Conservation (phyloP, 2,329 filamentous ascomycete genomes). For the Nectriaceae sp. region DNA sequence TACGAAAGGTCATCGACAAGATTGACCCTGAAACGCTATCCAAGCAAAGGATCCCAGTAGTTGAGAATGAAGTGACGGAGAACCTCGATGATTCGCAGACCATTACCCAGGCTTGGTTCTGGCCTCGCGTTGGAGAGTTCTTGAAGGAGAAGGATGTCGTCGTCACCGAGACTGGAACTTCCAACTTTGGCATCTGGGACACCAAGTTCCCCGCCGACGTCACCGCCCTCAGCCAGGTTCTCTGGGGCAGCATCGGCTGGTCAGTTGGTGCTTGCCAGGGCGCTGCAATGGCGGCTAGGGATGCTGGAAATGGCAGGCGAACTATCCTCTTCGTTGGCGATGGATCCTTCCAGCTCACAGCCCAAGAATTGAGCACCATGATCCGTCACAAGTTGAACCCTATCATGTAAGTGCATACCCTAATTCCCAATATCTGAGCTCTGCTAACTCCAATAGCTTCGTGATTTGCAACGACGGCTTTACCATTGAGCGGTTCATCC, state of each 20-base stretch:
- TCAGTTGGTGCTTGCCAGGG: slow-evolving; percentile 60
- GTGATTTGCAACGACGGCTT: slow-evolving; percentile 87
- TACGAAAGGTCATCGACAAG: slow-evolving; percentile 67
- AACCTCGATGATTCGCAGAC: slow-evolving; percentile 40
- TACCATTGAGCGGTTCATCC: slow-evolving; percentile 87
- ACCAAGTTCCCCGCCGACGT: slow-evolving; percentile 77
- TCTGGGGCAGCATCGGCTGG: slow-evolving; percentile 70
- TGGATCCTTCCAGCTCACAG: slow-evolving; percentile 82
- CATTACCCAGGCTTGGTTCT: slow-evolving; percentile 75
- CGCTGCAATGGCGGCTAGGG: slow-evolving; percentile 74
- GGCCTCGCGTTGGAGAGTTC: slow-evolving; percentile 75
- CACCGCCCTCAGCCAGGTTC: slow-evolving; percentile 77
- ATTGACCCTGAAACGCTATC: slow-evolving; percentile 61
- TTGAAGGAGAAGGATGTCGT: slow-evolving; percentile 73
- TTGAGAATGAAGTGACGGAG: slow-evolving; percentile 50
- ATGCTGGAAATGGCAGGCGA: slow-evolving; percentile 58
- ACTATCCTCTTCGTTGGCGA: slow-evolving; percentile 89
- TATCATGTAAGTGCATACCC: slow-evolving; percentile 64
- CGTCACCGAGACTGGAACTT: slow-evolving; percentile 84
- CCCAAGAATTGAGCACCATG: slow-evolving; percentile 83
- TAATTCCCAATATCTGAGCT: background rate
- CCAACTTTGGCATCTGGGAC: slow-evolving; percentile 87
- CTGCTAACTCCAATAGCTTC: slow-evolving; percentile 53
- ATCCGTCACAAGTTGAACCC: slow-evolving; percentile 72
- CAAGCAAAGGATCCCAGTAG: slow-evolving; percentile 53